A percentile compares a stretch with the other conserved stretches of the same genome.
Conservation (phyloP, 73 alveolate genomes). For the Tetrahymena thermophila region DNA sequence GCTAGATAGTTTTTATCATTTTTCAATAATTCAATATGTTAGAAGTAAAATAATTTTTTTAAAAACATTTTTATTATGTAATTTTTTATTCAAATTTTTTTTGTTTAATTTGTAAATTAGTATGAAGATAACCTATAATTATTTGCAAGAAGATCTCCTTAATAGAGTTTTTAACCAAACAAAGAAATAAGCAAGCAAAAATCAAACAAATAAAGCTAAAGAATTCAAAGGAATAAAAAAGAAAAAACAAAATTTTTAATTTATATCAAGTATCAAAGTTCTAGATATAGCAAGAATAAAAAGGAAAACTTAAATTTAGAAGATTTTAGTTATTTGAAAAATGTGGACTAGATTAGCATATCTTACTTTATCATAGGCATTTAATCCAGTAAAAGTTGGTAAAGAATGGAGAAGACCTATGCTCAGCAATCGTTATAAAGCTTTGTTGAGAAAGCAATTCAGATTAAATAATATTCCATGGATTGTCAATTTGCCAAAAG, state of each 20-base stretch:
- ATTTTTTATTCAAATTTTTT: too few relatives aligned
- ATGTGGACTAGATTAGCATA: constrained; percentile 45
- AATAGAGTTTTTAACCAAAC: neutral
- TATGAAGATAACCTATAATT: too few relatives aligned
- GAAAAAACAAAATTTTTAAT: neutral
- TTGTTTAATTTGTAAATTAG: too few relatives aligned
- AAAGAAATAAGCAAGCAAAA: neutral
- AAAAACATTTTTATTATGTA: too few relatives aligned
- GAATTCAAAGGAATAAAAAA: neutral
- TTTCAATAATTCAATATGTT: too few relatives aligned
- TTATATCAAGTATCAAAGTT: neutral
- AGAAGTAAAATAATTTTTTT: too few relatives aligned
- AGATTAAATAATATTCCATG: constrained; percentile 36
- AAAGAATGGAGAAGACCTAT: constrained; percentile 16
- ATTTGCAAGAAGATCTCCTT: neutral
- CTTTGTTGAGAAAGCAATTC: constrained; percentile 35
- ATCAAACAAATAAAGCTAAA: neutral
- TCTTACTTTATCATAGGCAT: constrained; percentile 14
- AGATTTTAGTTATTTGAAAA: neutral
- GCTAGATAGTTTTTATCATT: too few relatives aligned
- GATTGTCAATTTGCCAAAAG: constrained; percentile 31
- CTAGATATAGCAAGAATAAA: neutral
- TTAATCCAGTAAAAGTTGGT: constrained; percentile 11
- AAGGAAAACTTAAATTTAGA: neutral
- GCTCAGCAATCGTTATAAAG: constrained; percentile 26